These are phyloP conservation scores for Debaryomyces nepalensis DNA, from an alignment of 1,139 yeast species.

Conservation along the genomic window DNA sequence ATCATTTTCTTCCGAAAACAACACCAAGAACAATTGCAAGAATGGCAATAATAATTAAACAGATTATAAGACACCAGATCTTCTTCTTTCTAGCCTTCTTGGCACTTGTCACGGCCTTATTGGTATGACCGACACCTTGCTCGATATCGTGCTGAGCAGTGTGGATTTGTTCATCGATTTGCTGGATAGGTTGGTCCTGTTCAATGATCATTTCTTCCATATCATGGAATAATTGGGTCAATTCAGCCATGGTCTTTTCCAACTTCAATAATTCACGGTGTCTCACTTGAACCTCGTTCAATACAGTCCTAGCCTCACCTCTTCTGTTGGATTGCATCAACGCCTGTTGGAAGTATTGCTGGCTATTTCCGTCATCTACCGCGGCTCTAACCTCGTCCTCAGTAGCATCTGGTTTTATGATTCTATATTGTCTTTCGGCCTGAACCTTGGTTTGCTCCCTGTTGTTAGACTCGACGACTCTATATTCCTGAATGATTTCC, in stretches of 20 bases:
- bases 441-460: conserved; percentile 83
- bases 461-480: conserved; percentile 85
- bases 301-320: conserved; percentile 95
- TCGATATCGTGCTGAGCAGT: conserved; percentile 90
- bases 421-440: conserved; percentile 90
- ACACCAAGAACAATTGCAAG: conserved; percentile 69
- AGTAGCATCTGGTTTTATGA: conserved; percentile 92
- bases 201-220: conserved; percentile 97
- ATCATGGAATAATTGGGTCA: conserved; percentile 91
- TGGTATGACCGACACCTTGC: conserved; percentile 93
- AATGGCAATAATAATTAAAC: conserved; percentile 61
- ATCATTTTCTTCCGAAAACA: conserved; percentile 28
- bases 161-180: conserved; percentile 78
- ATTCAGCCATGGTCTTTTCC: conserved; percentile 94
- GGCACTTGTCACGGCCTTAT: conserved; percentile 87
- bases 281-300: conserved; percentile 94
- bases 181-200: conserved; percentile 88
- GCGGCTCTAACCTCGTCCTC: conserved; percentile 84
- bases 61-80: conserved; percentile 81
- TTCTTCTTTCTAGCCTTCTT: conserved; percentile 90
- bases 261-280: conserved; percentile 94
- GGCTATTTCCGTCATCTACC: conserved; percentile 81
- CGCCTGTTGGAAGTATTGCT: conserved; percentile 94
- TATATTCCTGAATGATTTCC: conserved; percentile 83
- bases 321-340: conserved; percentile 89